phyloP scores from a whole-genome alignment of 2,329 filamentous ascomycete species.

The Sodiomyces alkalinus region DNA sequence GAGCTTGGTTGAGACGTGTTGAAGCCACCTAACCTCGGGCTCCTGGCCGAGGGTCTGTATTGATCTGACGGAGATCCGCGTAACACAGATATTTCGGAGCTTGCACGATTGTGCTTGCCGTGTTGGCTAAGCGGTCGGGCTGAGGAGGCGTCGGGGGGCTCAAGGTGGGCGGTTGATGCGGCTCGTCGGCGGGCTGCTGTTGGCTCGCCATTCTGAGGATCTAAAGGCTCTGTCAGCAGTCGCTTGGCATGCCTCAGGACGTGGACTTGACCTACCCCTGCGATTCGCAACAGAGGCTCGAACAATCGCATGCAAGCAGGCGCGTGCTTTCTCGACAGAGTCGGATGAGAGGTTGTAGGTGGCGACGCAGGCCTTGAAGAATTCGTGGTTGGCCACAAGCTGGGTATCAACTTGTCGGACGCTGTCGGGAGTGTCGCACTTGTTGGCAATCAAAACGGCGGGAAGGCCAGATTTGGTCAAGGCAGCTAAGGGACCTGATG shows the following conservation, averaged over 20 bases:
- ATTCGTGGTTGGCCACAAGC: conserved; percentile 42
- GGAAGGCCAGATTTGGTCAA: conserved; percentile 60
- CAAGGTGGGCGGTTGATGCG: conserved; percentile 46
- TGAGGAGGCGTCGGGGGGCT: conserved; percentile 34
- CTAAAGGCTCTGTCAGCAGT: conserved; percentile 3
- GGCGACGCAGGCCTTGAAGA: conserved; percentile 54
- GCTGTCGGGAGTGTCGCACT: conserved; percentile 66
- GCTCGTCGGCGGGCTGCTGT: conserved; percentile 36
- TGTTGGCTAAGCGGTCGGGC: conserved; percentile 42
- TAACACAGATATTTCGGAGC: conserved; percentile 51
- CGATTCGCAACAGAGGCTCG: conserved; percentile 52
- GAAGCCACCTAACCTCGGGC: conserved; percentile 31
- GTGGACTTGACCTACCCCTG: conserved; percentile 41
- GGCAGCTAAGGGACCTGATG: conserved; percentile 37
- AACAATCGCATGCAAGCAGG: conserved; percentile 62
- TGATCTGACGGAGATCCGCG: conserved; percentile 32
- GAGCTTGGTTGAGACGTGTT: conserved; percentile 14
- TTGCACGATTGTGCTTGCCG: conserved; percentile 54
- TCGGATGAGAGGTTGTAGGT: conserved; percentile 60
- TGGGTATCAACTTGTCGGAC: conserved; percentile 57
- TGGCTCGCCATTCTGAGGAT: conserved; percentile 17
- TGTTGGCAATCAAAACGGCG: conserved; percentile 71
- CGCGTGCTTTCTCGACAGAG: conserved; percentile 55
- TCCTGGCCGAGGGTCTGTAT: conserved; percentile 17
- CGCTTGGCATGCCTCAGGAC: neutral